Evolutionary conservation across 768 basidiomycete genomes (phyloP), one percentile per base, ranked within the genome.

Genomic region (Rhodotorula graminis): DNA sequence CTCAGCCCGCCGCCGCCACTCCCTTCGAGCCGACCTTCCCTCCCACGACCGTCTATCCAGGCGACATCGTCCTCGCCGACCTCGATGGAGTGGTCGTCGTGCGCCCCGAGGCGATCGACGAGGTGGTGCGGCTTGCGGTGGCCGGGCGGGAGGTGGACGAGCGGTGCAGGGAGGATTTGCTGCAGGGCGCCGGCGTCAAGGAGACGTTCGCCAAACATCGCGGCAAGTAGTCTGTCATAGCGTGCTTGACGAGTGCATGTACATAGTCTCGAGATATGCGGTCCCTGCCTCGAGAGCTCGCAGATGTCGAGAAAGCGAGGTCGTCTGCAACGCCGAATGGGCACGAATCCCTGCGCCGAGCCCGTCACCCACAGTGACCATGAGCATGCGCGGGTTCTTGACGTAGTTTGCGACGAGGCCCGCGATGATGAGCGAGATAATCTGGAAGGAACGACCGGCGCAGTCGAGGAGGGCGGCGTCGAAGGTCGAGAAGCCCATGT

Each of bases 1-100:
- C 29, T 1, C 29, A 19, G 82, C 79, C 49, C 4, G 59, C 16
- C 29, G 25, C 27, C 16, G 33, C 4, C 27, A 49, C n/a, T 12
- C 66, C n/a, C 76, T 23, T 71, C 80, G 47, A 81, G 73, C 29
- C 72, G 37, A 42, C 85, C 87, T 78, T 77, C 40, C 69, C 76
- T 5, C 72, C 86, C 1, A 84, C 88, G 19, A 84, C 77, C 6
- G 84, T 95, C 12, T 79, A 86, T 27, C 89, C 93, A 4, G 90
- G 88, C 4, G 93, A 94, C 80, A 86, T 88, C 85, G 85, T 95
- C 61, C 80, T 93, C n/a, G 92, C 88, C 37, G 93, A 96, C 80
- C 85, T 87, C 68, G 90, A 96, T 79, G 93, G 94, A 3, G 91
- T 94, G 2, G 90, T 97, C 6, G 90, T 88, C 77, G 85, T 95